Conservation (phyloP, 176 grass and related monocot genomes). For the Eragrostis curvula region DNA sequence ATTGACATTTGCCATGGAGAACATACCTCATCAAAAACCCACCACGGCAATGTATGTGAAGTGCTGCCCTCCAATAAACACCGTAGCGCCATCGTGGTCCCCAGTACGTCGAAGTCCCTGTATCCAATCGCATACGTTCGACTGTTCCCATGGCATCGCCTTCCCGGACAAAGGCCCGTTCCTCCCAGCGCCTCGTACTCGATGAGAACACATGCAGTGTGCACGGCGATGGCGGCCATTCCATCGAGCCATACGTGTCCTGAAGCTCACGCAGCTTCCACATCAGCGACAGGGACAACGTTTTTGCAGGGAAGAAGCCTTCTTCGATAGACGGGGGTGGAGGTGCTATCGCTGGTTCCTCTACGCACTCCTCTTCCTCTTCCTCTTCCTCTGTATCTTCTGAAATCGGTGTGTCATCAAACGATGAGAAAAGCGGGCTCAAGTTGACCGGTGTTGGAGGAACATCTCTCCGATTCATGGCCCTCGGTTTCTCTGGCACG, state of each 20-base stretch:
- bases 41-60: conserved; percentile 9
- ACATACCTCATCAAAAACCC: no score
- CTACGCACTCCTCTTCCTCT: no score
- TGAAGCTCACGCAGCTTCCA: no score
- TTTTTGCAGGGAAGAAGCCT: no score
- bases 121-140: not conserved
- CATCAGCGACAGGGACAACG: no score
- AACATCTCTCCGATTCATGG: not conserved
- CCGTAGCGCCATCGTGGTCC: not conserved
- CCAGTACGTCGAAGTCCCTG: no score
- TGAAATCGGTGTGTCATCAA: no score
- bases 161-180: not conserved
- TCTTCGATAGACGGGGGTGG: no score
- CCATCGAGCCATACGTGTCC: not conserved
- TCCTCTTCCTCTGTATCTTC: no score
- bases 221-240: not conserved
- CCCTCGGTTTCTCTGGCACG: not conserved
- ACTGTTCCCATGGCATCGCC: not conserved
- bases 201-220: conserved; percentile 14
- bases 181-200: not conserved
- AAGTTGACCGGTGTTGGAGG: not conserved
- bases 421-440: not conserved
- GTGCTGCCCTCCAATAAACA: not conserved
- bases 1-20: no score
- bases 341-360: no score